Conservation (phyloP, 805 yeast species). For the Nakazawaea molendinolei region DNA sequence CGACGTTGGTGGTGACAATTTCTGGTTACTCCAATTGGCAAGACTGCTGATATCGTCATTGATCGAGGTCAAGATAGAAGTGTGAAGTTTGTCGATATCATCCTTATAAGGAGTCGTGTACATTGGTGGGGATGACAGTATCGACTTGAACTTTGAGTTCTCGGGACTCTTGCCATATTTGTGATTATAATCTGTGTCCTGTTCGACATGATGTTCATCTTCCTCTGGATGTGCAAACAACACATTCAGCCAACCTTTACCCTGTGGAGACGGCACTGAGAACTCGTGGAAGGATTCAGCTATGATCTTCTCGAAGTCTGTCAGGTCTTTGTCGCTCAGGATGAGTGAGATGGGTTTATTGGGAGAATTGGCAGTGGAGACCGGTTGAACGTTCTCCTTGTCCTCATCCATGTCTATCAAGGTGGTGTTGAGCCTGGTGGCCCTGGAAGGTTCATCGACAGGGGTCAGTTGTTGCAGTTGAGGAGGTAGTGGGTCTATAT, state of each 20-base stretch:
- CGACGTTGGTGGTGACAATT: slow-evolving; percentile 8
- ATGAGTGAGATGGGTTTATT: slow-evolving; percentile 7
- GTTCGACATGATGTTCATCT: slow-evolving; percentile 4
- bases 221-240: slow-evolving; percentile 10
- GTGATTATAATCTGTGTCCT: background rate
- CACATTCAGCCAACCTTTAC: slow-evolving; percentile 6
- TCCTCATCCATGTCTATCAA: slow-evolving; percentile 30
- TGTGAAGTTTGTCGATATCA: slow-evolving; percentile 2
- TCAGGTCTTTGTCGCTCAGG: background rate
- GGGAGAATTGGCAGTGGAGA: background rate
- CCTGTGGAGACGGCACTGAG: background rate
- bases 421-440: slow-evolving; percentile 37
- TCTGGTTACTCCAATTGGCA: slow-evolving; percentile 1
- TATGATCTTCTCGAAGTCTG: slow-evolving; percentile 13
- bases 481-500: slow-evolving; percentile 35
- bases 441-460: slow-evolving; percentile 38
- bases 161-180: slow-evolving; percentile 7
- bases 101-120: too few species aligned
- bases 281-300: slow-evolving; percentile 21
- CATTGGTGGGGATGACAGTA: slow-evolving; percentile 11
- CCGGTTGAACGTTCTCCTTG: slow-evolving; percentile 10
- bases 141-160: background rate
- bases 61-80: slow-evolving; percentile 8
- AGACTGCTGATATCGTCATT: slow-evolving; percentile 9
- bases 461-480: slow-evolving; percentile 10